Conservation (phyloP, 495 filamentous ascomycete species). For the Aspergillus panamensis region DNA sequence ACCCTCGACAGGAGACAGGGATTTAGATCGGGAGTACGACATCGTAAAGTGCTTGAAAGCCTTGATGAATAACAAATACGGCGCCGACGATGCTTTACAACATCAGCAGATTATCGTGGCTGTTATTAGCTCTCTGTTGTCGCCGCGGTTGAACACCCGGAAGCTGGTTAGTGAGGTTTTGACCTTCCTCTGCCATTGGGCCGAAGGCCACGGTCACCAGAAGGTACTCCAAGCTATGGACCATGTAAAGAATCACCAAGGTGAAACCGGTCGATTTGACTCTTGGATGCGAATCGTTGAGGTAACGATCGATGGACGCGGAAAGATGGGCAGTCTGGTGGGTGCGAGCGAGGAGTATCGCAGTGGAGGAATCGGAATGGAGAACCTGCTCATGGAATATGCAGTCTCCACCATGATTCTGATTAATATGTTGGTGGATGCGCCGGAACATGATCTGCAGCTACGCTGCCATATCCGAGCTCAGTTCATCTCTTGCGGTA, state of each 20-base stretch:
- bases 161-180: constrained; percentile 96
- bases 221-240: constrained; percentile 95
- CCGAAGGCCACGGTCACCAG: constrained; percentile 84
- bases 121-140: constrained; percentile 81
- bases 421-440: constrained; percentile 95
- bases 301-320: constrained; percentile 92
- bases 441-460: constrained; percentile 82
- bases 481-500: constrained; percentile 92
- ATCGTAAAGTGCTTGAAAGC: constrained; percentile 97
- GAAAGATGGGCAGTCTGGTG: constrained; percentile 97
- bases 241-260: constrained; percentile 80
- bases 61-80: constrained; percentile 98
- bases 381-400: constrained; percentile 98
- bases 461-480: constrained; percentile 90
- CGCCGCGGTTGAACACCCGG: constrained; percentile 83
- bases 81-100: constrained; percentile 90
- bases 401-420: constrained; percentile 91
- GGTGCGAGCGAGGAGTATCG: constrained; percentile 96
- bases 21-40: constrained; percentile 93
- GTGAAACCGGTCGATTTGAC: constrained; percentile 94
- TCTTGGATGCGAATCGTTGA: constrained; percentile 99
- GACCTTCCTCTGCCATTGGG: constrained; percentile 97
- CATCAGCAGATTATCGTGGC: constrained; percentile 89
- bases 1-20: constrained; percentile 68
- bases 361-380: constrained; percentile 96